Conservation (phyloP, 225 moss, liverwort and hornwort species). For the Takakia lepidozioides region DNA sequence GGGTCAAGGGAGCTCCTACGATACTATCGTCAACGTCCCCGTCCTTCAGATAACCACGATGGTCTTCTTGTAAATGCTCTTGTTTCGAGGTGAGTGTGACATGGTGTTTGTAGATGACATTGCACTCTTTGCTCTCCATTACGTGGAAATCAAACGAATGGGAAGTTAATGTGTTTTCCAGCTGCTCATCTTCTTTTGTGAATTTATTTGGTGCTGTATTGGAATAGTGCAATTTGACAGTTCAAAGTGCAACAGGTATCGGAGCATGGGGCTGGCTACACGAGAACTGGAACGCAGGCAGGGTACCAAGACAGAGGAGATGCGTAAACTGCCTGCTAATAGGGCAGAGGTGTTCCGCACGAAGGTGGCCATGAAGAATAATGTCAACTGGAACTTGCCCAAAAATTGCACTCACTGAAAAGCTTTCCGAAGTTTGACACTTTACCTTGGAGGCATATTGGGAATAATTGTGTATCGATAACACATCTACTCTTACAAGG, state of each 20-base stretch:
- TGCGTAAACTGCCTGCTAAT: slow-evolving; percentile 62
- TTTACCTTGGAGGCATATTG: too few species aligned
- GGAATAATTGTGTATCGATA: too few species aligned
- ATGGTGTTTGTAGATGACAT: too few species aligned
- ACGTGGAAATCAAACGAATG: too few species aligned
- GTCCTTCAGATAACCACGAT: slow-evolving; percentile 70
- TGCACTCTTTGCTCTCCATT: too few species aligned
- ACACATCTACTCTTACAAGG: too few species aligned
- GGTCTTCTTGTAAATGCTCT: slow-evolving; percentile 75
- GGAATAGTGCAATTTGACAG: too few species aligned
- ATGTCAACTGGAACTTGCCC: slow-evolving; percentile 73
- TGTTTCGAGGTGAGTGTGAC: slow-evolving; percentile 49
- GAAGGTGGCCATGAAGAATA: slow-evolving; percentile 77
- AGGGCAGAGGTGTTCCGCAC: slow-evolving; percentile 71
- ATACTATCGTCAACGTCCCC: slow-evolving; percentile 74
- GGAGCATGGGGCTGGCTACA: slow-evolving; percentile 90
- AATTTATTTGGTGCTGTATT: too few species aligned
- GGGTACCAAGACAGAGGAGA: slow-evolving; percentile 61
- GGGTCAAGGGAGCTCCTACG: slow-evolving; percentile 86
- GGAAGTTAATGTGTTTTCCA: too few species aligned
- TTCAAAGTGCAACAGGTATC: slow-evolving; percentile 38
- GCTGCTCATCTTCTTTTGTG: too few species aligned
- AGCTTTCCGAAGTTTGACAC: too few species aligned
- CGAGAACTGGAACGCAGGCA: slow-evolving; percentile 60
- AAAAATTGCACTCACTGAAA: slow-evolving; percentile 51